Base-by-base conservation (phyloP, 768 basidiomycete genomes). In the Fistulinella prunicolor region DNA sequence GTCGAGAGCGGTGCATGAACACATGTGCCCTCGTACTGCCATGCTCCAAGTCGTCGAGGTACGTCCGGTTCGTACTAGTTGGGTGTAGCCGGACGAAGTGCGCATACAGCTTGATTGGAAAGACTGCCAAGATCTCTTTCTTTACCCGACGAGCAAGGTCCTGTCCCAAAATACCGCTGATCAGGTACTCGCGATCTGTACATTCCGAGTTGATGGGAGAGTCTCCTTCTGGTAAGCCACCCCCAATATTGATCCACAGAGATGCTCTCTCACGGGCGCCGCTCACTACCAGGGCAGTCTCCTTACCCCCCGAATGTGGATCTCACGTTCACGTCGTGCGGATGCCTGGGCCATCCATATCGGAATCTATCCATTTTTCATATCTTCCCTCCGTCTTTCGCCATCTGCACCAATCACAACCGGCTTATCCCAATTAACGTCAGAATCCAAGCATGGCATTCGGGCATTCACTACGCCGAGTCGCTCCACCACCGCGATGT, bases 251-350 rank as follows among this genome's bases (percentile, higher is more conserved):
- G 44, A 44, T 55, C 48, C 46, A 51, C 58, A 49, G 58, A 64
- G 6, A 28, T 34, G 9, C 64, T 46, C 56, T 61, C 58, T 62
- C 62, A 61, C 62, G 55, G 38, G 32, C n/a, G 20, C 44, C 40
- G 16, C 44, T n/a, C n/a, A 16, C 23, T 21, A 20, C 46, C 39
- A 44, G 13, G 38, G 54, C 32, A 46, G 43, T 41, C 7, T 16
- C 16, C 9, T 32, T 44, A n/a, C 32, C 35, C 19, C n/a, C 24
- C 20, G 2, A 29, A 42, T 38, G 22, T 40, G 43, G 37, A 50
- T 54, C 47, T 57, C 46, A 32, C 42, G 47, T 38, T 16, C 32
- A 57, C 46, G 50, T 51, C 43, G 16, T 26, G n/a, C n/a, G n/a
- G n/a, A n/a, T n/a, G 1, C 30, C 4, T 40, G 60, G 38, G 26